Conservation (phyloP, 2,329 filamentous ascomycete species). For the Colletotrichum sp. region DNA sequence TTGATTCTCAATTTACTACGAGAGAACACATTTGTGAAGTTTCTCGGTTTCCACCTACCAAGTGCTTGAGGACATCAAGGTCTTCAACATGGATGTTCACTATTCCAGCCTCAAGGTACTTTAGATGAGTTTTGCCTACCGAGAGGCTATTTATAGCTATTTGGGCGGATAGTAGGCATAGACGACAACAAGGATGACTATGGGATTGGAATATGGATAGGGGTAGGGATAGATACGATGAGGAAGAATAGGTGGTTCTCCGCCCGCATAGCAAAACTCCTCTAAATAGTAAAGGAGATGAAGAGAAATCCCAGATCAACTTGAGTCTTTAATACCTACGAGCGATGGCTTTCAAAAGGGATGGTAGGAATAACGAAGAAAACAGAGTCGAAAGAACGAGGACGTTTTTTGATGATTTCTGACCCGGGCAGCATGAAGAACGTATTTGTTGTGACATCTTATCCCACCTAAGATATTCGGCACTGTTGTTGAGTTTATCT, state of each 20-base stretch:
- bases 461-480: neutral
- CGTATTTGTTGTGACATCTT: neutral
- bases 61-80: neutral
- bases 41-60: neutral
- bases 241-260: too few relatives aligned
- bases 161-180: neutral
- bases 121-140: neutral
- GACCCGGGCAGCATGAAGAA: rapidly evolving
- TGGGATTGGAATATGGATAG: too few relatives aligned
- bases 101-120: neutral
- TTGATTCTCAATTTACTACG: rapidly evolving
- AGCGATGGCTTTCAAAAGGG: neutral
- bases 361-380: neutral
- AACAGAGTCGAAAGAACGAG: neutral
- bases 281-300: too few relatives aligned
- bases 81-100: neutral
- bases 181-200: neutral
- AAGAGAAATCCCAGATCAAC: too few relatives aligned
- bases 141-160: neutral
- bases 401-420: neutral
- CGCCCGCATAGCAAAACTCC: neutral
- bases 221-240: too few relatives aligned
- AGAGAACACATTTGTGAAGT: neutral
- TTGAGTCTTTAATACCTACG: neutral
- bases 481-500: neutral